Evolutionary conservation across 202 grass and related monocot species (phyloP).

Genomic region (Setaria viridis): DNA sequence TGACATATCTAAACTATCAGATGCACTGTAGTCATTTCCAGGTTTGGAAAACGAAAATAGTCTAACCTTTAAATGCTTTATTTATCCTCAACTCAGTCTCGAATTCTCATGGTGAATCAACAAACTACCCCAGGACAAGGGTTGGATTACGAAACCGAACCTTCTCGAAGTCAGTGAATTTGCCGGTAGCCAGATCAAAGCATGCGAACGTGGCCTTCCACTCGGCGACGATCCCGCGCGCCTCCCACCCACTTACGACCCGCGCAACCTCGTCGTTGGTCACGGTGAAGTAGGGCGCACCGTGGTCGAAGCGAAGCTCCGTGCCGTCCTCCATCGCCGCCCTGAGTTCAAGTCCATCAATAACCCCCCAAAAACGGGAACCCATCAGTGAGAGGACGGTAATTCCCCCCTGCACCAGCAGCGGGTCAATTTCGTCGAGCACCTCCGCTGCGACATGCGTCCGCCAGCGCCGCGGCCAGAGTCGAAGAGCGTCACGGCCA

Average conservation of each 20-base stretch:
- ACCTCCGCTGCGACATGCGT: conserved; percentile 91
- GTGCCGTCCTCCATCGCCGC: conserved; percentile 74
- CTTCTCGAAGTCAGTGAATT: conserved; percentile 71
- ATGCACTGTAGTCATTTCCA: neutral
- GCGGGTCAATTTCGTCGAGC: conserved; percentile 24
- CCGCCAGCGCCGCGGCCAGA: conserved; percentile 81
- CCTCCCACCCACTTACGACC: conserved; percentile 73
- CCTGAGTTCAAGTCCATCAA: conserved; percentile 35
- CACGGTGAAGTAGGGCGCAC: conserved; percentile 78
- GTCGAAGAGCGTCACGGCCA: conserved; percentile 84
- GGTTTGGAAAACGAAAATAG: neutral
- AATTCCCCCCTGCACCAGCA: neutral
- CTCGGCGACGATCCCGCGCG: conserved; percentile 69
- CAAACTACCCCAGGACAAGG: neutral
- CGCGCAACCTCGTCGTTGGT: conserved; percentile 67
- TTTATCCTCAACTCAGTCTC: neutral
- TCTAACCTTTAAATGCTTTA: neutral
- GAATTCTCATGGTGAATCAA: neutral
- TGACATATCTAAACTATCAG: neutral
- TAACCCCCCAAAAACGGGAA: neutral
- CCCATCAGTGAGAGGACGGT: conserved; percentile 6
- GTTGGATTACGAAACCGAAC: conserved; percentile 22
- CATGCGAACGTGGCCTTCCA: conserved; percentile 75
- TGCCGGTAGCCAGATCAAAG: conserved; percentile 62
- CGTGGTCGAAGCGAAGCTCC: conserved; percentile 88